phyloP scores from a whole-genome alignment of 768 basidiomycete species.

The Tulasnella sp. region DNA sequence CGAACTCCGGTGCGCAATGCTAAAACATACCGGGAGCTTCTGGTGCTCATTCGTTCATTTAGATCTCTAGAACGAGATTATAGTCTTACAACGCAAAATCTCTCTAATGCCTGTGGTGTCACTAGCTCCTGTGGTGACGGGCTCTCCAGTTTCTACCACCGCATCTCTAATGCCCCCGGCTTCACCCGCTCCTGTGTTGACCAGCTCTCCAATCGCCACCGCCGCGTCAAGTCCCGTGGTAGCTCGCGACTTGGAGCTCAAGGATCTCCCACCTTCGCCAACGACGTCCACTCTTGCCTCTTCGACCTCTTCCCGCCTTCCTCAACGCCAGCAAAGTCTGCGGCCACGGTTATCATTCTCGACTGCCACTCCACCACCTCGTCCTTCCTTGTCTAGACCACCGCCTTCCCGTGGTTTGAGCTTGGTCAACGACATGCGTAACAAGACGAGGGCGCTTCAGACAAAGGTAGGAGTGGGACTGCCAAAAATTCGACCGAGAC shows the following conservation, averaged over 20 bases:
- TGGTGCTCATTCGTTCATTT: background rate
- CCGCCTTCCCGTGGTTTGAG: conserved; percentile 11
- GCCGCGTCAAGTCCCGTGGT: background rate
- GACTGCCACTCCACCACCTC: background rate
- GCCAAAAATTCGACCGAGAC: conserved; percentile 8
- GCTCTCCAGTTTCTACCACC: no score
- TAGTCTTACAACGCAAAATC: background rate
- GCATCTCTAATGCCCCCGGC: background rate
- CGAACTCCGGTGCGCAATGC: conserved; percentile 40
- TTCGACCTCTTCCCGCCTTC: background rate
- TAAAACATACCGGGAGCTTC: background rate
- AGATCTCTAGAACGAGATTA: conserved; percentile 10
- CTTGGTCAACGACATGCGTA: conserved; percentile 19
- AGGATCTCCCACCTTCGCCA: conserved; percentile 7
- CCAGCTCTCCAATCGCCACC: background rate
- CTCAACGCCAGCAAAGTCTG: background rate
- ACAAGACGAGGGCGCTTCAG: conserved; percentile 16
- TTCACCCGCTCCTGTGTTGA: background rate
- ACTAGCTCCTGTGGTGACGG: no score
- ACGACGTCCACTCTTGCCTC: background rate
- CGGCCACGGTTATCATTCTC: background rate
- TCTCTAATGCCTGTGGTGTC: background rate
- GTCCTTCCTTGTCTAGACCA: background rate
- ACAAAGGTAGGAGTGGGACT: conserved; percentile 14
- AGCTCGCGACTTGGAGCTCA: background rate